Base-by-base conservation (phyloP, 805 yeast species). In the Saturnispora silvae region DNA sequence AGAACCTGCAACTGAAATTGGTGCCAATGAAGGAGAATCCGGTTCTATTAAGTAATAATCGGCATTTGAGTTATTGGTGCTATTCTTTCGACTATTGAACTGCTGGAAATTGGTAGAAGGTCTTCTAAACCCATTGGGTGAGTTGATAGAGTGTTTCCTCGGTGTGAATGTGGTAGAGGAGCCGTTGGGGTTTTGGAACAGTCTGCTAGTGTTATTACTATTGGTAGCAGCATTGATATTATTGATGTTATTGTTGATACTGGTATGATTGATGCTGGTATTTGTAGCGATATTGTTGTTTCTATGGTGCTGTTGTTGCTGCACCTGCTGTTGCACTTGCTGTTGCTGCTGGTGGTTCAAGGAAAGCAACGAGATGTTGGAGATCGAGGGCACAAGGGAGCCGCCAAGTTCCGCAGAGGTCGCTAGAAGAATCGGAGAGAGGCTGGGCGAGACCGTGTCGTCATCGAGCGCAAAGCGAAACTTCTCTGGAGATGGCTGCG, bases 21-120 rank as follows among this genome's bases (percentile, higher is more conserved):
- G 77, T 31, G 59, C 66, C 36, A 73, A 54, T 37, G 61, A 60
- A 0, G 78, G 78, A 1, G 76, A 70, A 36, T 68, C 75, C 0
- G 78, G 77, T 9, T 54, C 50, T 13, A 25, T 25, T 6, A 11
- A 5, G n/a, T 19, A 25, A 14, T 29, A 16, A 28, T 30, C 25
- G 41, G 31, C 30, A 27, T 37, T 15, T 34, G 31, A 23, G 35
- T 42, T 42, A 39, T 40, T 19, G 32, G 24, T 23, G 23, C 34
- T 28, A 9, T 25, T 32, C 18, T 20, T 33, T 25, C 31, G 10
- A 31, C 27, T 40, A 13, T 26, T 23, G 11, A 23, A n/a, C n/a
- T n/a, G 8, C 11, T 23, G 25, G 25, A 23, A 23, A 23, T 23
- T 28, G 16, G 14, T 28, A 6, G 44, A 26, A 38, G 28, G 19